Conservation (phyloP, 306 rosid species). For the Castanea sativa region DNA sequence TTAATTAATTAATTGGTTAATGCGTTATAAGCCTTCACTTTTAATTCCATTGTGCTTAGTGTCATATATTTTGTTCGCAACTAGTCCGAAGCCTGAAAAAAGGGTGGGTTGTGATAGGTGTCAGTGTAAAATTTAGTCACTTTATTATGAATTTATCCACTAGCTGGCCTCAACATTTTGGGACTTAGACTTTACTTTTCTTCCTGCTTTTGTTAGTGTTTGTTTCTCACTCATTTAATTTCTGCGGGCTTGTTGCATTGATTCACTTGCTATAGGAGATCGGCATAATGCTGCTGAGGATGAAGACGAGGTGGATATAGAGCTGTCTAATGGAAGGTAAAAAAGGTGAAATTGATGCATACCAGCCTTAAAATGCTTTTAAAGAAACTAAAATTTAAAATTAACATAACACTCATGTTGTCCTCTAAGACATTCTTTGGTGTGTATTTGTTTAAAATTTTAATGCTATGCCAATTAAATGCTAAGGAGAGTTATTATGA, state of each 20-base stretch:
- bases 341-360: constrained; percentile 1
- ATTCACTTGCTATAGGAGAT: constrained; percentile 37
- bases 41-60: neutral
- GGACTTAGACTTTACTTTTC: neutral
- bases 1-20: neutral
- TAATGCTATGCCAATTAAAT: constrained; percentile 5
- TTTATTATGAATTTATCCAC: too few relatives aligned
- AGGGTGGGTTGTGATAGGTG: too few relatives aligned
- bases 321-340: constrained; percentile 58
- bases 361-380: neutral
- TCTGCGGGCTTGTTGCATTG: neutral
- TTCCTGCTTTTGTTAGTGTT: neutral
- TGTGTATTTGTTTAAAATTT: neutral
- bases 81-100: too few relatives aligned
- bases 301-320: constrained; percentile 32
- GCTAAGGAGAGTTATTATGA: constrained; percentile 3
- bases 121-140: too few relatives aligned
- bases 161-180: too few relatives aligned
- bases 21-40: neutral
- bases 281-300: constrained; percentile 37
- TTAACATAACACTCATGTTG: neutral
- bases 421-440: neutral
- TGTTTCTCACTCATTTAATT: constrained; percentile 7
- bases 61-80: too few relatives aligned
- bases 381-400: neutral